Base-by-base conservation (phyloP, 495 filamentous ascomycete genomes). In the Mytilinidion resinicola region DNA sequence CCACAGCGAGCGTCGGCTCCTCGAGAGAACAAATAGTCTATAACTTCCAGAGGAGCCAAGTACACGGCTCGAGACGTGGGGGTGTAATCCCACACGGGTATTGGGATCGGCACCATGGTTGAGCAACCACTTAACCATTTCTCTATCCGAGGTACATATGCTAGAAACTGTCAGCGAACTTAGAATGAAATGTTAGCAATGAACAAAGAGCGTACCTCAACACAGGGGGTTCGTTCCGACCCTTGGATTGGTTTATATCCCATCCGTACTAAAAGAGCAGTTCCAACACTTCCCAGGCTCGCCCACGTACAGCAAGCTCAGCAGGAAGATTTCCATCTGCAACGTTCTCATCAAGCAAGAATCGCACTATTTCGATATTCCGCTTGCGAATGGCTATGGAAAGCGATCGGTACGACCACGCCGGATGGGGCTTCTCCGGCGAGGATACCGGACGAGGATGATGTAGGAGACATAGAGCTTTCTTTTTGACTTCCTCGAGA, bases 31-130 rank as follows among this genome's bases (percentile, higher is more conserved):
- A 48, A 48, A 48, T 48, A 48, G 9, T 48, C 19, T 48, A 48
- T 48, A n/a, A 48, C 8, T n/a, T 53, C 30, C 35, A 53, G 25
- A 39, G 51, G 51, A 53, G 51, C 51, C 15, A 9, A 8, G 30
- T 53, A 53, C 9, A 53, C 34, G 30, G 51, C 51, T 36, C 9
- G 9, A 30, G 34, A 53, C 9, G 17, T 37, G 35, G 51, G 51
- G n/a, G 51, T 53, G 3, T 36, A 53, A 37, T 53, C 51, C 51
- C 51, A 53, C 20, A 15, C 51, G 51, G 30, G 17, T 17, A 19
- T 53, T 53, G 9, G 51, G 51, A 53, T 53, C 35, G 30, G 51
- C 51, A 53, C 51, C 51, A 33, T 53, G 34, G 51, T 53, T 20
- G 15, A 53, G 51, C 3, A 53, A 37, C 51, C 51, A 53, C 10